phyloP scores from a whole-genome alignment of 495 filamentous ascomycete species.

The Aspergillus cavernicola region DNA sequence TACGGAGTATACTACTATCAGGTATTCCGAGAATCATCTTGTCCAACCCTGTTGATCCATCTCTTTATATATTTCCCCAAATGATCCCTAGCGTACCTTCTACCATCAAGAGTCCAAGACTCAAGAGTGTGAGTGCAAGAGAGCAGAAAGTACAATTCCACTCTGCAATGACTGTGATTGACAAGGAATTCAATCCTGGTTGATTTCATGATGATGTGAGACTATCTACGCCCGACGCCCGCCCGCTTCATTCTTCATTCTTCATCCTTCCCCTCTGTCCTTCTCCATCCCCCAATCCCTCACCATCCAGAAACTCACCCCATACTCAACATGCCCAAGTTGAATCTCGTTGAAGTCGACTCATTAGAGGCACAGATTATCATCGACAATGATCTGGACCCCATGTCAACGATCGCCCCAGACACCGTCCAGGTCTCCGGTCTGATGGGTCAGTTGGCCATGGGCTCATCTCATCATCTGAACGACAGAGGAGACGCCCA shows the following conservation, averaged over 20 bases:
- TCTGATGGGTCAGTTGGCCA: constrained; percentile 36
- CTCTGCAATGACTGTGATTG: too few relatives aligned
- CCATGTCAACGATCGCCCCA: constrained; percentile 48
- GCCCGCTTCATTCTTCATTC: neutral
- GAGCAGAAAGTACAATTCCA: too few relatives aligned
- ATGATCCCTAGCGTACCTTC: neutral
- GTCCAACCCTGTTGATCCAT: too few relatives aligned
- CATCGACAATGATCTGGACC: constrained; percentile 58
- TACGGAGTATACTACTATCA: too few relatives aligned
- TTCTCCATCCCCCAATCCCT: neutral
- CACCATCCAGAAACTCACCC: neutral
- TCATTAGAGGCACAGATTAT: constrained; percentile 45
- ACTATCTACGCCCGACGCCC: neutral
- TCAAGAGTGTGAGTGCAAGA: too few relatives aligned
- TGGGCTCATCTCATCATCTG: constrained; percentile 26
- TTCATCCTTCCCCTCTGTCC: neutral
- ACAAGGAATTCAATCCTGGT: too few relatives aligned
- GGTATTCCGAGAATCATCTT: too few relatives aligned
- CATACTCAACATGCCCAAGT: neutral
- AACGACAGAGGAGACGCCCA: constrained; percentile 40
- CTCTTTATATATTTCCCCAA: neutral
- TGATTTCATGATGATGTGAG: constrained; percentile 5
- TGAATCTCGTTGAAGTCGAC: constrained; percentile 44
- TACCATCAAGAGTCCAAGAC: too few relatives aligned
- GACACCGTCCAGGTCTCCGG: constrained; percentile 45